Percentiles rank a stretch among this genome's conserved stretches.
phyloP scores from a whole-genome alignment of 805 yeast species.

The Candida chilensis region DNA sequence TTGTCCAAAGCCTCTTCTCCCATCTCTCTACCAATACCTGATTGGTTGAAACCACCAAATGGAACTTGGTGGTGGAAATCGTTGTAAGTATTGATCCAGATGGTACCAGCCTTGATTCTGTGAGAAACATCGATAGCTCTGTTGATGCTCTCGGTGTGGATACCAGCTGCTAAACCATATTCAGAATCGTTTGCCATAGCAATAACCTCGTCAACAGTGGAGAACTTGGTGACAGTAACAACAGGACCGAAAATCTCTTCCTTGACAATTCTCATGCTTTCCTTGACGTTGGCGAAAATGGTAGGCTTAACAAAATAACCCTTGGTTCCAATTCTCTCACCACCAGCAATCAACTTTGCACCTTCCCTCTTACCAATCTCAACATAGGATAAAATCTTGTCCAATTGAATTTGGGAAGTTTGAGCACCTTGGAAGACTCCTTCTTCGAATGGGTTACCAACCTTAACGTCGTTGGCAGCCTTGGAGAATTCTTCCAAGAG shows the following conservation, averaged over 20 bases:
- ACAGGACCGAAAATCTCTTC: constrained; percentile 83
- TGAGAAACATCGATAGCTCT: constrained; percentile 57
- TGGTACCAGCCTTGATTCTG: constrained; percentile 64
- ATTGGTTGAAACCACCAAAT: constrained; percentile 75
- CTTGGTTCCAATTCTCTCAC: constrained; percentile 52
- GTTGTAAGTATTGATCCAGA: constrained; percentile 76
- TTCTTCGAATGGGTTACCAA: constrained; percentile 71
- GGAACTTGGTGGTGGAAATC: constrained; percentile 71
- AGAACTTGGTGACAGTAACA: constrained; percentile 60
- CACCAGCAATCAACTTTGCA: constrained; percentile 64
- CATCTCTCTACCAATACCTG: constrained; percentile 85
- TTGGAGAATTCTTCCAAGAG: constrained; percentile 55
- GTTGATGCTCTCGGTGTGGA: constrained; percentile 56
- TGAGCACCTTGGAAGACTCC: constrained; percentile 71
- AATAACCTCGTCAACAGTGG: constrained; percentile 58
- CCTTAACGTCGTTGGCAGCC: constrained; percentile 42
- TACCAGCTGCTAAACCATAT: constrained; percentile 77
- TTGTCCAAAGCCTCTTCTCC: constrained; percentile 70
- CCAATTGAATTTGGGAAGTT: constrained; percentile 60
- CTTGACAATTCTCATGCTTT: constrained; percentile 51
- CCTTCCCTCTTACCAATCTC: constrained; percentile 60
- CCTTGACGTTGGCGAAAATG: constrained; percentile 58
- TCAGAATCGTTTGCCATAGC: constrained; percentile 60
- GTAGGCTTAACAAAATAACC: constrained; percentile 74
- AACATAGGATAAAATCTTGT: constrained; percentile 60